Conservation (phyloP, 2,329 filamentous ascomycete species). For the Fusarium odoratissimum region DNA sequence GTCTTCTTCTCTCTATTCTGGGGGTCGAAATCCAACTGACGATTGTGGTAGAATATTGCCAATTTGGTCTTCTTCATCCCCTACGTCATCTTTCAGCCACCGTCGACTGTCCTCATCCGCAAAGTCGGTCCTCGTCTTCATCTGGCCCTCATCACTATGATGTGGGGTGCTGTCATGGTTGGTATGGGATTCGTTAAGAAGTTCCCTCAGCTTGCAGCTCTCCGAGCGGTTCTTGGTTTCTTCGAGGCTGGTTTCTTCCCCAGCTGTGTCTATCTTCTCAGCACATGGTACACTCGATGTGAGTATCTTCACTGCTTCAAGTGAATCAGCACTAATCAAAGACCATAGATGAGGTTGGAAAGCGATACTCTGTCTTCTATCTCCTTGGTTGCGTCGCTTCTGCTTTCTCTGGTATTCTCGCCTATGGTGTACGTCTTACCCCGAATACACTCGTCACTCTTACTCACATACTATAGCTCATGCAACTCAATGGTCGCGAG, state of each 20-base stretch:
- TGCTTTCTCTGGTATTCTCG: conserved; percentile 75
- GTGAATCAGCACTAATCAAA: not conserved
- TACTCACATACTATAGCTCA: conserved; percentile 55
- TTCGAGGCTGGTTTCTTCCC: conserved; percentile 80
- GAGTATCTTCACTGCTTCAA: conserved; percentile 43
- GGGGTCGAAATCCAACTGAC: not conserved
- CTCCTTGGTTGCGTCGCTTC: conserved; percentile 74
- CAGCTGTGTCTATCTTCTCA: conserved; percentile 76
- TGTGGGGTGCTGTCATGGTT: conserved; percentile 72
- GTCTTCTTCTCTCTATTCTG: conserved; percentile 9
- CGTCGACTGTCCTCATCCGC: conserved; percentile 75
- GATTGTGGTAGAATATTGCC: conserved; percentile 64
- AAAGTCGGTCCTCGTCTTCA: conserved; percentile 72
- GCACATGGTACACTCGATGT: conserved; percentile 78
- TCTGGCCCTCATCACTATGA: conserved; percentile 63
- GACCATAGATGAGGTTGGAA: conserved; percentile 71
- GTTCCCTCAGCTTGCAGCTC: conserved; percentile 63
- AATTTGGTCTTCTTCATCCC: conserved; percentile 80
- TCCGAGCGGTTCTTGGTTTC: conserved; percentile 70
- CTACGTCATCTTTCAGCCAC: conserved; percentile 78
- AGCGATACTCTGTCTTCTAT: conserved; percentile 76
- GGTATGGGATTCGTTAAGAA: conserved; percentile 71
- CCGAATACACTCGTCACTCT: not conserved
- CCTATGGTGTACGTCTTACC: conserved; percentile 68
- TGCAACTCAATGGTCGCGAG: conserved; percentile 70